phyloP scores from a whole-genome alignment of 305 asterid genomes.

The Galium porrigens region DNA sequence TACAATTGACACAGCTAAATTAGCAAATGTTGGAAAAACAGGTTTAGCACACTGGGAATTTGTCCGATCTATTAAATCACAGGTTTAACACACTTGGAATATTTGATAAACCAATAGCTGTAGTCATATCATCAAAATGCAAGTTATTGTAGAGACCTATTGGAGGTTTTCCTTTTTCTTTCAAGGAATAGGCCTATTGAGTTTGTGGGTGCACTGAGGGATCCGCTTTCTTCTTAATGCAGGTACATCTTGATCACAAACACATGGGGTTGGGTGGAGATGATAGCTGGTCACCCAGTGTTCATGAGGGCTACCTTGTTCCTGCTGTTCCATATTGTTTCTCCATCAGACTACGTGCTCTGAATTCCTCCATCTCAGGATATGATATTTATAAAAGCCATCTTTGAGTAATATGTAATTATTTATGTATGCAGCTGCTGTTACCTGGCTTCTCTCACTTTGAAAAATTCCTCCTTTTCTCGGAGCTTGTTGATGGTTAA shows the following conservation, averaged over 20 bases:
- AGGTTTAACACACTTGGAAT: neutral
- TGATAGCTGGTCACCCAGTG: slow-evolving; percentile 94
- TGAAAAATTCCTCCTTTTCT: neutral
- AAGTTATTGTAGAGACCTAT: neutral
- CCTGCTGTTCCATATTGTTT: slow-evolving; percentile 62
- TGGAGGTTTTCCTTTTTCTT: neutral
- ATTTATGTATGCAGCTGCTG: neutral
- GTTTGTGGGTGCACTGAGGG: neutral
- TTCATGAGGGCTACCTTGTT: slow-evolving; percentile 58
- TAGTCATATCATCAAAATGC: neutral
- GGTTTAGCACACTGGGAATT: neutral
- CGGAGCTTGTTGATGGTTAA: neutral
- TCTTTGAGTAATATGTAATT: slow-evolving; percentile 16
- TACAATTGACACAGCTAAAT: neutral
- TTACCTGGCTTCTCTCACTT: neutral
- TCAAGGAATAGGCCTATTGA: neutral
- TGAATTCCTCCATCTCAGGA: slow-evolving; percentile 37
- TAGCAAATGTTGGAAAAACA: no score
- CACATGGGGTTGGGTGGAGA: slow-evolving; percentile 96
- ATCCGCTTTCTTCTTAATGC: slow-evolving; percentile 11
- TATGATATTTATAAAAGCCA: slow-evolving; percentile 42
- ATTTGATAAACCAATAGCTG: neutral
- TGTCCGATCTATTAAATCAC: neutral
- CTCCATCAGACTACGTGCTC: slow-evolving; percentile 51
- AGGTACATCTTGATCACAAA: slow-evolving; percentile 97